Percentiles rank a stretch among this genome's conserved stretches.
These are phyloP conservation scores for Pseudocercospora eumusae DNA, from an alignment of 2,329 filamentous ascomycete genomes.

Conservation along the genomic window DNA sequence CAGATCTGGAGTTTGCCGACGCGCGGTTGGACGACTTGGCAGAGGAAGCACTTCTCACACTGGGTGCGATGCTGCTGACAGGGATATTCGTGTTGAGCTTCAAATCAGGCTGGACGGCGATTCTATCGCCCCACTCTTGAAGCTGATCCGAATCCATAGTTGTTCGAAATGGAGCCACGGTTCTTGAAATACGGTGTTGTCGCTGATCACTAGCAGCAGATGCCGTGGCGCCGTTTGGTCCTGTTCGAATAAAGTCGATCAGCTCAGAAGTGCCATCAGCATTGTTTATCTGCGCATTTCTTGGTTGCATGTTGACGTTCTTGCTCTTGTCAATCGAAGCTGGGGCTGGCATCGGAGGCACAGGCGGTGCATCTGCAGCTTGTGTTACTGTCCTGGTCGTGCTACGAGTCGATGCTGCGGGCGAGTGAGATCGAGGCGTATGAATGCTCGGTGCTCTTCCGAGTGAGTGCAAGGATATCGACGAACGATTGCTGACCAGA, in stretches of 20 bases:
- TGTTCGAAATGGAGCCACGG: conserved; percentile 79
- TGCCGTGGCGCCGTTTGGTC: conserved; percentile 59
- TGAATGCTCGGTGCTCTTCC: conserved; percentile 15
- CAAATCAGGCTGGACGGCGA: conserved; percentile 25
- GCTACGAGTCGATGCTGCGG: conserved; percentile 27
- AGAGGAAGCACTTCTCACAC: conserved; percentile 23
- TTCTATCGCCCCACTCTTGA: conserved; percentile 40
- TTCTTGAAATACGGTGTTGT: conserved; percentile 73
- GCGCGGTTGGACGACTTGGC: conserved; percentile 30
- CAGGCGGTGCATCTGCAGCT: conserved; percentile 23
- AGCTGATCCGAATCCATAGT: conserved; percentile 86
- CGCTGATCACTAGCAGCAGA: conserved; percentile 12
- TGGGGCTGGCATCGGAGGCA: conserved; percentile 33
- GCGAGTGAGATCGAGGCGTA: conserved; percentile 29
- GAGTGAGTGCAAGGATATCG: conserved; percentile 30
- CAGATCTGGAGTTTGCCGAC: conserved; percentile 47
- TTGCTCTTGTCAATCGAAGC: conserved; percentile 28
- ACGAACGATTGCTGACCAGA: conserved; percentile 30
- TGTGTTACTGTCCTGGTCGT: conserved; percentile 18
- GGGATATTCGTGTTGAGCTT: conserved; percentile 26
- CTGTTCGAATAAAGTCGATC: conserved; percentile 92
- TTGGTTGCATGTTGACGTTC: conserved; percentile 33
- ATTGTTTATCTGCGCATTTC: conserved; percentile 60
- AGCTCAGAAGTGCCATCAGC: conserved; percentile 77
- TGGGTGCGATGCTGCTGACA: conserved; percentile 11